Percentiles rank a stretch among this genome's conserved stretches.
phyloP scores from a whole-genome alignment of 2,329 filamentous ascomycete genomes.

The Clarireedia hainanense region DNA sequence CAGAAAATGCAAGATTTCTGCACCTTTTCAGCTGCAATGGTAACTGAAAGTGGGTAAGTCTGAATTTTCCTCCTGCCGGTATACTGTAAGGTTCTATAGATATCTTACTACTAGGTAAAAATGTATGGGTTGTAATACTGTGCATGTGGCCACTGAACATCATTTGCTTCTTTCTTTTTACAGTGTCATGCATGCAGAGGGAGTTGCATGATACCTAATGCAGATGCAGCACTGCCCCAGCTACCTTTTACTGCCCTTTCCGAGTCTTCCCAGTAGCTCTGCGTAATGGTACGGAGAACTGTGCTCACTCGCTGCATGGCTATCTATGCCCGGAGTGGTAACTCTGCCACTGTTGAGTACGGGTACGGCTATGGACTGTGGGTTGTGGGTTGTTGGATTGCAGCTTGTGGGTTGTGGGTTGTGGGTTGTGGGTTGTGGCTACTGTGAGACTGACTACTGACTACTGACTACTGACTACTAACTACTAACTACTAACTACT shows the following conservation, averaged over 20 bases:
- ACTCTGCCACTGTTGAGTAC: background rate
- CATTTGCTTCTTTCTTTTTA: background rate
- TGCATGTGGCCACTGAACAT: conserved; percentile 4
- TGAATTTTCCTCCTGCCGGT: background rate
- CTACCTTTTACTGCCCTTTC: no score
- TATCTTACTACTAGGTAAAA: background rate
- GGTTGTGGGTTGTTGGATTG: background rate
- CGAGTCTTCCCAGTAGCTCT: no score
- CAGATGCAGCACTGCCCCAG: background rate
- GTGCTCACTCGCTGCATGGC: background rate
- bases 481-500: no score
- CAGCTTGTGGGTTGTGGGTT: background rate
- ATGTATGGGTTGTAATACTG: background rate
- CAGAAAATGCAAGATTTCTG: conserved; percentile 2
- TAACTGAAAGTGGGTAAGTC: conserved; percentile 8
- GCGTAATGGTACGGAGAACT: no score
- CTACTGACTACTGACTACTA: background rate
- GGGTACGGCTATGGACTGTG: background rate
- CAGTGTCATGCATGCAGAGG: background rate
- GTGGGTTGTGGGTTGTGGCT: background rate
- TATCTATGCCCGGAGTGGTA: background rate
- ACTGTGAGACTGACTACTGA: background rate
- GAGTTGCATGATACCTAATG: no score
- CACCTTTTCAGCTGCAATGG: conserved; percentile 7
- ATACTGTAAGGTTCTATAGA: background rate